Base-by-base conservation (phyloP, 345 rosid species). In the Isatis tinctoria region DNA sequence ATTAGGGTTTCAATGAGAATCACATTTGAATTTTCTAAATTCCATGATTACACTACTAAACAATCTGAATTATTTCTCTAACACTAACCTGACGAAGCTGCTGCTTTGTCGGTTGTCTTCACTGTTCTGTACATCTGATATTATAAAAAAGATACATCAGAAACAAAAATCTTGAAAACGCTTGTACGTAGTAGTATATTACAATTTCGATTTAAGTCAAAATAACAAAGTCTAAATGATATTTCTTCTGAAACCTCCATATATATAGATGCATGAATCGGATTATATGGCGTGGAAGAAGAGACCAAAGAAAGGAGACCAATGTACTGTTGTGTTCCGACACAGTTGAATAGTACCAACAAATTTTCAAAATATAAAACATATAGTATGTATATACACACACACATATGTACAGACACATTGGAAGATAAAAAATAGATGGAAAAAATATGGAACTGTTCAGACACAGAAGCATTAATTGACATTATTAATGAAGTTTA, bases 101-200 rank as follows among this genome's bases (percentile, higher is more conserved):
- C 74, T 78, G 74, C 78, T 78, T 73, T 78, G 65, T 78, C 81
- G 70, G 81, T 78, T 60, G 81, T 78, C 78, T 78, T 78, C 74
- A 78, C 81, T 61, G 81, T 78, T 72, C 81, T 72, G 48, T 78
- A 78, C 81, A 78, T 78, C 81, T 78, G 73, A 49, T 37, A 71
- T 45, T 44, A 70, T 47, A 4, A 3, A 60, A 53, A 41, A 20
- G 1, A 40, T 26, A 20, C 57, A 49, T 56, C 9, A 57, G 40
- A 12, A 69, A 43, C 17, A 30, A 11, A 30, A 11, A 48, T 1
- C 7, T 59, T 8, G 8, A 67, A 60, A 59, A 20, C 56, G 56
- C 56, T 20, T 16, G 60, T 45, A 58, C 36, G 16, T 52, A 56
- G 16, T 52, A 56, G 6, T 13, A 20, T 60, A 40, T 39, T 4